Percentiles rank a stretch among this genome's conserved stretches.
Evolutionary conservation across 495 filamentous ascomycete species (phyloP).

Genomic region (Stereocaulon alpinum): DNA sequence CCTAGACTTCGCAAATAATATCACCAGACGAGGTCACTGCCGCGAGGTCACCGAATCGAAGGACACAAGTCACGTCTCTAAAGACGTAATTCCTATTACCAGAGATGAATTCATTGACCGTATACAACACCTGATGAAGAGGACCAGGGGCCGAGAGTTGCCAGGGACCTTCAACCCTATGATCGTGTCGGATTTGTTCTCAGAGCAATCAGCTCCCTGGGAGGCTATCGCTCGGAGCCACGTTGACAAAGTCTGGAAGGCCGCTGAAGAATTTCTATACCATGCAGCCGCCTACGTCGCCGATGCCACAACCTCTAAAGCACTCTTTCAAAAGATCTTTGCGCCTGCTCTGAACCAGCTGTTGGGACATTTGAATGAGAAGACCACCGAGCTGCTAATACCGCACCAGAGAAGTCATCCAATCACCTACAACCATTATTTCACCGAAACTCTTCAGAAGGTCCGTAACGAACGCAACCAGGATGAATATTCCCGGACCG

Average conservation of each 20-base stretch:
- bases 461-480: neutral
- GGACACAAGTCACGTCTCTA: slow-evolving; percentile 8
- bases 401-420: slow-evolving; percentile 8
- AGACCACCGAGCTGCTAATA: too few species aligned
- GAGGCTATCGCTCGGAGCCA: slow-evolving; percentile 28
- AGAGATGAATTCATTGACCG: slow-evolving; percentile 26
- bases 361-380: neutral
- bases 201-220: slow-evolving; percentile 35
- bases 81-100: slow-evolving; percentile 22
- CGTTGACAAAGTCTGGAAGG: slow-evolving; percentile 28
- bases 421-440: slow-evolving; percentile 24
- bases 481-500: too few species aligned
- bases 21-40: slow-evolving; percentile 37
- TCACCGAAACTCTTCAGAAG: slow-evolving; percentile 21
- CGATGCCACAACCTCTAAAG: slow-evolving; percentile 31
- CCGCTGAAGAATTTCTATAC: slow-evolving; percentile 30
- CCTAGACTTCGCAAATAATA: slow-evolving; percentile 42
- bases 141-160: slow-evolving; percentile 33
- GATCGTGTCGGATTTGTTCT: slow-evolving; percentile 37
- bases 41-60: slow-evolving; percentile 26
- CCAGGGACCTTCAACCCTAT: slow-evolving; percentile 39
- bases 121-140: slow-evolving; percentile 26
- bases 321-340: slow-evolving; percentile 33
- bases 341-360: slow-evolving; percentile 28
- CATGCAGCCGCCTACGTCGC: slow-evolving; percentile 28